Conservation (phyloP, 306 rosid genomes). For the Dalbergia cultrata region DNA sequence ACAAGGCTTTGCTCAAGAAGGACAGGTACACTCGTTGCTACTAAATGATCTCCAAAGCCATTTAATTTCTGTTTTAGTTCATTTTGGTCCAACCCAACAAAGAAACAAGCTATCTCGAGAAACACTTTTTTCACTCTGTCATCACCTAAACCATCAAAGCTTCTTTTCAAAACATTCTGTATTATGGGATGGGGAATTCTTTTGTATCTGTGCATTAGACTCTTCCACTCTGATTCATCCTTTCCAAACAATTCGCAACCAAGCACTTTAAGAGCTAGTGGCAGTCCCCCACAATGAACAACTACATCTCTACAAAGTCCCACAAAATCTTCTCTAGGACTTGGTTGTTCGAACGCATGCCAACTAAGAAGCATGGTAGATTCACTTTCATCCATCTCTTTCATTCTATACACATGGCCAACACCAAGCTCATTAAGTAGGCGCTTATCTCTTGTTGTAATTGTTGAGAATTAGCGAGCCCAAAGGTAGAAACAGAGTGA, state of each 20-base stretch:
- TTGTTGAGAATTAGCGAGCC: too few species aligned
- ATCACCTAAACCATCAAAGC: slow-evolving; percentile 4
- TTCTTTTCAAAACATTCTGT: background rate
- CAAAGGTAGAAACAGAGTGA: too few species aligned
- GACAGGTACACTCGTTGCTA: background rate
- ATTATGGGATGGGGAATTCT: background rate
- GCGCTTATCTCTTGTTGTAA: slow-evolving; percentile 20
- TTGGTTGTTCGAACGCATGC: slow-evolving; percentile 19
- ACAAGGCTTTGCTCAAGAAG: slow-evolving; percentile 2
- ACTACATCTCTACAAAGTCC: background rate
- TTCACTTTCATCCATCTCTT: background rate
- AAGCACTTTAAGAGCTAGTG: slow-evolving; percentile 35
- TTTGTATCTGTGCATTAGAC: background rate
- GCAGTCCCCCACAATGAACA: slow-evolving; percentile 11
- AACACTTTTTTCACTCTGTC: background rate
- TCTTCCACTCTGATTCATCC: background rate
- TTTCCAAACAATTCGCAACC: slow-evolving; percentile 4
- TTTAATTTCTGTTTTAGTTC: background rate
- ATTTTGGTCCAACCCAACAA: background rate
- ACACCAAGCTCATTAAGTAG: background rate
- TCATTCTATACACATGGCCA: background rate
- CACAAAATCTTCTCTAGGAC: background rate
- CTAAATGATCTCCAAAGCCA: too few species aligned
- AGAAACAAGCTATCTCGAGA: slow-evolving; percentile 39
- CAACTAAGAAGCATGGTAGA: slow-evolving; percentile 19